A percentile compares a stretch with the other conserved stretches of the same genome.
These are phyloP conservation scores for Serendipita indica DNA, from an alignment of 768 basidiomycete genomes.

Conservation along the genomic window DNA sequence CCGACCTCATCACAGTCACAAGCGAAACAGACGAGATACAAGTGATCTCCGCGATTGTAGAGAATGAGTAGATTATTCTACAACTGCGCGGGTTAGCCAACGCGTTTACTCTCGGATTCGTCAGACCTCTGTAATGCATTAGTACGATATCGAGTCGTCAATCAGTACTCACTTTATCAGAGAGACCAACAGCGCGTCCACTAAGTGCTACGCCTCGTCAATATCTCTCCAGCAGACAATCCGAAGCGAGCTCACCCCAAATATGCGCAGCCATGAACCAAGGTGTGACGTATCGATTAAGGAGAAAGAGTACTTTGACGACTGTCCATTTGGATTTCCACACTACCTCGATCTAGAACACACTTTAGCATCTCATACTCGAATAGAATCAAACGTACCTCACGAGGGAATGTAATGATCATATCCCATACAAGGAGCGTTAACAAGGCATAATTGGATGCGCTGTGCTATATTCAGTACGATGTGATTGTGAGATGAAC, in stretches of 20 bases:
- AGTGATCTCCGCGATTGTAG: neutral
- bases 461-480: neutral
- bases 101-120: neutral
- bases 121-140: neutral
- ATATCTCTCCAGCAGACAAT: neutral
- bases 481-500: neutral
- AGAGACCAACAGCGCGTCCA: neutral
- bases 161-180: neutral
- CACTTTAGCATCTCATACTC: neutral
- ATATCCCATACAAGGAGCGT: conserved; percentile 2
- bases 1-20: neutral
- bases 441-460: neutral
- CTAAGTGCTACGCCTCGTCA: neutral
- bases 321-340: neutral
- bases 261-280: neutral
- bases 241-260: neutral
- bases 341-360: neutral
- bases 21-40: neutral
- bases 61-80: neutral
- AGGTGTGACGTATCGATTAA: neutral
- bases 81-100: neutral
- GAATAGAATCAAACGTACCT: neutral
- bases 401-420: neutral
- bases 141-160: neutral
- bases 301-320: neutral